Evolutionary conservation across 1,284 basidiomycete genomes (phyloP).

Genomic region (Anthracocystis setariae): DNA sequence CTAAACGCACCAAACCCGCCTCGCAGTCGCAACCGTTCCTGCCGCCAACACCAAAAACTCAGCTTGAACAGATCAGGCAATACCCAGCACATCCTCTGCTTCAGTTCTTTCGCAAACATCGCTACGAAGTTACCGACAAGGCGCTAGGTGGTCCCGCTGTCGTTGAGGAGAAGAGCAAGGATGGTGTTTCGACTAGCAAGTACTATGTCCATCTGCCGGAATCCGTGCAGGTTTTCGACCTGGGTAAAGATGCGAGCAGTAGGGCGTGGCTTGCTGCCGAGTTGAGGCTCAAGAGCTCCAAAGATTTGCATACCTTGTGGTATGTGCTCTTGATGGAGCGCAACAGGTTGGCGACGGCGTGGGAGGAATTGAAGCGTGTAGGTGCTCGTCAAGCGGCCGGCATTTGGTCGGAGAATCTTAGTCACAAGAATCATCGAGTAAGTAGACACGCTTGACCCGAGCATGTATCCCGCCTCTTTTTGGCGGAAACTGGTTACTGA

Average conservation of each 20-base stretch:
- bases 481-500: background rate
- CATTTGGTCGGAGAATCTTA: constrained; percentile 53
- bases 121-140: constrained; percentile 32
- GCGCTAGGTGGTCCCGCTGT: constrained; percentile 28
- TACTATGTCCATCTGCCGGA: constrained; percentile 45
- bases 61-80: constrained; percentile 42
- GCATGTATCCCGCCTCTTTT: too few species aligned
- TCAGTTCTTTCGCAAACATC: constrained; percentile 57
- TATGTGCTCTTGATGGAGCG: constrained; percentile 64
- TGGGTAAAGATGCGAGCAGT: constrained; percentile 41
- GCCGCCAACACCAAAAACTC: constrained; percentile 19
- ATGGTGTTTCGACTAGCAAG: constrained; percentile 16
- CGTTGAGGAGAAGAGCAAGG: constrained; percentile 29
- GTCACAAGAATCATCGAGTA: constrained; percentile 58
- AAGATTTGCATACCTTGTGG: constrained; percentile 66
- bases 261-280: constrained; percentile 63
- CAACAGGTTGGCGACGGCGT: constrained; percentile 59
- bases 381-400: constrained; percentile 47
- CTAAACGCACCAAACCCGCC: constrained; percentile 35
- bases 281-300: constrained; percentile 58
- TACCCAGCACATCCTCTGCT: constrained; percentile 64
- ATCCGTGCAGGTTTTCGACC: constrained; percentile 41
- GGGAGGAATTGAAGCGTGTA: constrained; percentile 59
- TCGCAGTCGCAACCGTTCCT: constrained; percentile 37
- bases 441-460: constrained; percentile 10